Evolutionary conservation across 208 protist genomes (phyloP).

Genomic region (Acanthamoeba castellanii): DNA sequence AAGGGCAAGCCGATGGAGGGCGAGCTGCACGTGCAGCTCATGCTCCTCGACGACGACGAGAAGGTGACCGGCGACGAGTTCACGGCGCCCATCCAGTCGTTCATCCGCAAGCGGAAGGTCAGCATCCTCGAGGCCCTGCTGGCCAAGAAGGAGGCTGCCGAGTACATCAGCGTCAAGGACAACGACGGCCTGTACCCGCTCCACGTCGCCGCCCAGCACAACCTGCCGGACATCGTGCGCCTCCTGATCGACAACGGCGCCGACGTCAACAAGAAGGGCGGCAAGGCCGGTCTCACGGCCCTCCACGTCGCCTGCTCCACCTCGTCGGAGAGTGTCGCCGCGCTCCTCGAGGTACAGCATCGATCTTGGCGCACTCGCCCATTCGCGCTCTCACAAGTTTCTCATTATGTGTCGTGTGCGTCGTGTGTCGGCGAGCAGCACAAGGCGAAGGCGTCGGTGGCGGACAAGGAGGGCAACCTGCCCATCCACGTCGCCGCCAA

Average conservation of each 20-base stretch:
- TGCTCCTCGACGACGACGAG: conserved; percentile 54
- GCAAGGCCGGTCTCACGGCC: conserved; percentile 6
- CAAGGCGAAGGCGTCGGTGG: conserved; percentile 30
- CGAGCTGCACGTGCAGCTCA: conserved; percentile 68
- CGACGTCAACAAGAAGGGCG: conserved; percentile 42
- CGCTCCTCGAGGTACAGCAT: conserved; percentile 35
- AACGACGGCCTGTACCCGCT: conserved; percentile 31
- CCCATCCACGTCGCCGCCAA: conserved; percentile 63
- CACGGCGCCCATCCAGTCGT: conserved; percentile 40
- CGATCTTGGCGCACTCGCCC: too few relatives aligned
- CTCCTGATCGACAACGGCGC: conserved; percentile 58
- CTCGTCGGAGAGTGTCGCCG: conserved; percentile 46
- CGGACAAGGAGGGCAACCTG: conserved; percentile 69
- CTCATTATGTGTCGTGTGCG: background rate
- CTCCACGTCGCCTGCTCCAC: conserved; percentile 59
- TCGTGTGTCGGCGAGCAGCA: conserved; percentile 10
- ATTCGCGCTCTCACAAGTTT: too few relatives aligned
- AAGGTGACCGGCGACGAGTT: conserved; percentile 67
- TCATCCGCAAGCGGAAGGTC: conserved; percentile 62
- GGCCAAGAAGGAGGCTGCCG: background rate
- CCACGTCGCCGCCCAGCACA: conserved; percentile 42
- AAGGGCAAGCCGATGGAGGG: conserved; percentile 58
- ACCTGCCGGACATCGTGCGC: conserved; percentile 52
- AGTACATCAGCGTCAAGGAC: conserved; percentile 52
- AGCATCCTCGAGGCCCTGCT: conserved; percentile 24